These are phyloP conservation scores for Cotoneaster glaucophyllus DNA, from an alignment of 306 rosid genomes.

Conservation along the genomic window DNA sequence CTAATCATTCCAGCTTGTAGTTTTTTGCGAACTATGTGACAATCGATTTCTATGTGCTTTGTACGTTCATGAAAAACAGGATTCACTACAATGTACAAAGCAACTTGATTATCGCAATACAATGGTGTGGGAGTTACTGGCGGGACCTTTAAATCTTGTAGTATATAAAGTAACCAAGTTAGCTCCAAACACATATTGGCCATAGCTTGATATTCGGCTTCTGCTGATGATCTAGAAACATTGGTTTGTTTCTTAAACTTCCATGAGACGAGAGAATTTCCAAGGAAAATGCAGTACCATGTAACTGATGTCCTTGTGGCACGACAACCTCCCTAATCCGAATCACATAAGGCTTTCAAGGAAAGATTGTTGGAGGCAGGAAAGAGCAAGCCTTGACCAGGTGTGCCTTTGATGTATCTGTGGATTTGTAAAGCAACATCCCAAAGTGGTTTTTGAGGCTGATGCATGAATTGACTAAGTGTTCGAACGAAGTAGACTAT, in stretches of 20 bases:
- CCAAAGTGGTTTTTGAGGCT: background rate
- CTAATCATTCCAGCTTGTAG: background rate
- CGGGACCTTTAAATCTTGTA: background rate
- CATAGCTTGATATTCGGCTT: background rate
- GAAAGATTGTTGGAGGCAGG: background rate
- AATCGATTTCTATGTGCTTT: background rate
- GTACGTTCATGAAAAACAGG: background rate
- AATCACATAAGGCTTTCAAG: background rate
- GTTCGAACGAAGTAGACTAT: background rate
- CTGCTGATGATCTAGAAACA: too few species aligned
- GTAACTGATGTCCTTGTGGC: background rate
- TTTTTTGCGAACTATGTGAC: background rate
- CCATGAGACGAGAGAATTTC: background rate
- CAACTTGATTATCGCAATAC: background rate
- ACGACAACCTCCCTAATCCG: background rate
- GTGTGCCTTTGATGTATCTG: background rate
- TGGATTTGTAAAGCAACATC: background rate
- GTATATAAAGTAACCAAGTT: background rate
- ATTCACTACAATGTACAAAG: background rate
- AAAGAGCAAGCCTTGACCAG: background rate
- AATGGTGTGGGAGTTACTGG: background rate
- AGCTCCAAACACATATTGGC: background rate
- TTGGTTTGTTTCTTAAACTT: background rate
- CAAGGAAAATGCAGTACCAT: background rate
- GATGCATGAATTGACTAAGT: slow-evolving; percentile 6